These are phyloP conservation scores for Stentor coeruleus DNA, from an alignment of 73 alveolate species.

Conservation along the genomic window DNA sequence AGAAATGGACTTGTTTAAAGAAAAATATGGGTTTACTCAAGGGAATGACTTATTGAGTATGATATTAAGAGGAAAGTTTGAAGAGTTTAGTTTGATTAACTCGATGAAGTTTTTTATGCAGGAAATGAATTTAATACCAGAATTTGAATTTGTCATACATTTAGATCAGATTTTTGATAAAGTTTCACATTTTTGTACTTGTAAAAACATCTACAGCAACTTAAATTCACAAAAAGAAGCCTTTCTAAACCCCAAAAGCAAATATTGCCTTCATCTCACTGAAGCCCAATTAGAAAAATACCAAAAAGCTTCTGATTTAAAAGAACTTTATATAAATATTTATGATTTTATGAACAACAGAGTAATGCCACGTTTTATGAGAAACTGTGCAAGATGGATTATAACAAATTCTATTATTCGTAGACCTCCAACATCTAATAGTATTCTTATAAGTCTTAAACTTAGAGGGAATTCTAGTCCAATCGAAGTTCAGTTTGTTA, in stretches of 20 bases:
- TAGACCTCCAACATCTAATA: neutral
- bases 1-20: neutral
- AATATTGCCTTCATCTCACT: neutral
- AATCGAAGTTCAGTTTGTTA: neutral
- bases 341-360: neutral
- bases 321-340: neutral
- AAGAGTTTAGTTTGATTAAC: neutral
- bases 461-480: slow-evolving; percentile 5
- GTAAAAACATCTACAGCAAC: neutral
- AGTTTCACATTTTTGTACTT: neutral
- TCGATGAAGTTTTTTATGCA: neutral
- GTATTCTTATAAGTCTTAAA: neutral
- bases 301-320: neutral
- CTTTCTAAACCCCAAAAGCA: neutral
- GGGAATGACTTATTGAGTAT: neutral
- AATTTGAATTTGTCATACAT: neutral
- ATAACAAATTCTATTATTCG: neutral
- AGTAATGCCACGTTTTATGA: neutral
- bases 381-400: slow-evolving; percentile 2
- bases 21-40: neutral
- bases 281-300: neutral
- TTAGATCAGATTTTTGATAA: neutral
- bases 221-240: neutral
- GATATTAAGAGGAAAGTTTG: neutral
- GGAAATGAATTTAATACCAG: neutral